Conservation (phyloP, 1,139 yeast genomes). For the Sugiyamaella novakii region DNA sequence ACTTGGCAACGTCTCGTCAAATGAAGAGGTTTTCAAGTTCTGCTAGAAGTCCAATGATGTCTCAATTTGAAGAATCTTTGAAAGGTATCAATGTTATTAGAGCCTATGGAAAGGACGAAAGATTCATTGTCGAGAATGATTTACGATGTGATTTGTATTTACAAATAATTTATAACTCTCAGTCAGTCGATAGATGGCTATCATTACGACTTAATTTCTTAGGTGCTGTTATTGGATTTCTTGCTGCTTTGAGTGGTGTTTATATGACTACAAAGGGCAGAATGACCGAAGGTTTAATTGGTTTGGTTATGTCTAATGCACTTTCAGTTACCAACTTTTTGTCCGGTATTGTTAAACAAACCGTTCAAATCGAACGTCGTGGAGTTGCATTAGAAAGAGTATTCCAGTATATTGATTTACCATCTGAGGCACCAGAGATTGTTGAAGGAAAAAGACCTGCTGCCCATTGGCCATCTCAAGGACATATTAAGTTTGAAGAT, state of each 20-base stretch:
- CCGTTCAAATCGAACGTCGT: slow-evolving; percentile 72
- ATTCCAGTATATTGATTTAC: slow-evolving; percentile 60
- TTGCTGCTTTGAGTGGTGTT: slow-evolving; percentile 48
- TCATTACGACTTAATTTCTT: slow-evolving; percentile 67
- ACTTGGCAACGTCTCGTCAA: slow-evolving; percentile 88
- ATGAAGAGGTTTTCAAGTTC: slow-evolving; percentile 84
- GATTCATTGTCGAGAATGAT: slow-evolving; percentile 79
- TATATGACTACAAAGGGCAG: slow-evolving; percentile 46
- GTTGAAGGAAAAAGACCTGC: slow-evolving; percentile 41
- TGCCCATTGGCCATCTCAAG: slow-evolving; percentile 41
- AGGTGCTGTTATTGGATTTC: slow-evolving; percentile 63
- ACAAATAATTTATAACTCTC: slow-evolving; percentile 84
- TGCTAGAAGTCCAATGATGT: slow-evolving; percentile 90
- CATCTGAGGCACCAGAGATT: slow-evolving; percentile 54
- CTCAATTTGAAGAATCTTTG: slow-evolving; percentile 88
- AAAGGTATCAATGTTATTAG: slow-evolving; percentile 89
- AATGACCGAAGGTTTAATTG: slow-evolving; percentile 66
- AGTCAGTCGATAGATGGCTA: slow-evolving; percentile 95
- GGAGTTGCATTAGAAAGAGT: slow-evolving; percentile 61
- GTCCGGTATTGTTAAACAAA: slow-evolving; percentile 60
- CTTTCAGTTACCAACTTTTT: slow-evolving; percentile 61
- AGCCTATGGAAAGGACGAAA: slow-evolving; percentile 87
- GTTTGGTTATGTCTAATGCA: slow-evolving; percentile 71
- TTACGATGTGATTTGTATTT: slow-evolving; percentile 76
- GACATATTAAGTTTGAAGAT: slow-evolving; percentile 55